Base-by-base conservation (phyloP, 768 basidiomycete species). In the Russula griseocarnosa region DNA sequence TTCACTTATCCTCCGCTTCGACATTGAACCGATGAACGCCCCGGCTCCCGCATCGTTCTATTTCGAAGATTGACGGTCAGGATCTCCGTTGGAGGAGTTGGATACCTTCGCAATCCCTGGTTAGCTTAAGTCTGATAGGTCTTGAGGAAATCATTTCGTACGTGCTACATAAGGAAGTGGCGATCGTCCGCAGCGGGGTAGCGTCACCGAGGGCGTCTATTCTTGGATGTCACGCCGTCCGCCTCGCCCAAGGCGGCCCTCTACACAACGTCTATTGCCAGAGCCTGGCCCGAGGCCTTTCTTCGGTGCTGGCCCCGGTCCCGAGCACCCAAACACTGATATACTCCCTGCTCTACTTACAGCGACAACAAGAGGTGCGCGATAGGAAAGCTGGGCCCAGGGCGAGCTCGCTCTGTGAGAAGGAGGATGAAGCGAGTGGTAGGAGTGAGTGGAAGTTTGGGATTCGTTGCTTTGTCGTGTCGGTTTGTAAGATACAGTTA, bases 391-490 rank as follows among this genome's bases (percentile, higher is more conserved):
- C 54, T 56, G 69, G 18, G 62, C 76, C 85, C 84, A 76, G 85
- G 76, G 90, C 88, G 0, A 85, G 88, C 4, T 82, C 86, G 1
- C 78, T 36, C 36, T 6, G 13, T 13, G 36, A 92, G 75, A 70
- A 88, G 85, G 78, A 83, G 24, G 61, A 60, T 8, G 28, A 36
- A 80, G 69, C 81, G 78, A 59, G 56, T 6, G 24, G n/a, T n/a
- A 30, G 28, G 3, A 2, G n/a, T 30, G 30, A 24, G 57, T 40
- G 38, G 38, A 18, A 40, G 16, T 14, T 40, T 18, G 38, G 38
- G 6, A 6, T 18, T 40, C 38, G 6, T 18, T 40, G 38, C 5
- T 40, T 6, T 40, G 38, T 38, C 38, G 14, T 38, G 38, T 40
- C 16, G 5, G 14, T 18, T 40, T 5, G 16, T 36, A 36, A 36